Evolutionary conservation across 2,329 filamentous ascomycete genomes (phyloP).

Genomic region (Hymenoscyphus fraxineus): DNA sequence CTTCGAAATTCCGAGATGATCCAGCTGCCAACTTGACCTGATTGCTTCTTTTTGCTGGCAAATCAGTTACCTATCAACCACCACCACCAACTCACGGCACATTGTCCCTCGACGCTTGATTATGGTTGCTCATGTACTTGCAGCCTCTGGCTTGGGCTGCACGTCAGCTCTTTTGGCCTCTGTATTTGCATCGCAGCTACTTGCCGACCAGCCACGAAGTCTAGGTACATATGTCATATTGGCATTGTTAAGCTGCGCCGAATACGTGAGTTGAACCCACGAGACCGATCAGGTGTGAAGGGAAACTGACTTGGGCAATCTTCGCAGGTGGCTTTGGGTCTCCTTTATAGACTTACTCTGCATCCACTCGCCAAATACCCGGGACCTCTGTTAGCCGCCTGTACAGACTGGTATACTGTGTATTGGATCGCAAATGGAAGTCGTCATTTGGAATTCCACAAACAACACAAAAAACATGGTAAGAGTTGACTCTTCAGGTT

Average conservation of each 20-base stretch:
- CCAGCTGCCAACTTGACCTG: neutral
- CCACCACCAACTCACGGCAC: neutral
- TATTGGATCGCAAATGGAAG: slow-evolving; percentile 5
- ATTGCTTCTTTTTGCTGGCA: too few relatives aligned
- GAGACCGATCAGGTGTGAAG: neutral
- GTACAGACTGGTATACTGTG: slow-evolving; percentile 6
- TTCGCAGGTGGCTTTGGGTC: slow-evolving; percentile 3
- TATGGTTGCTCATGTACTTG: slow-evolving; percentile 1
- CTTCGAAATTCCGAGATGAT: neutral
- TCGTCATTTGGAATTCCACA: slow-evolving; percentile 3
- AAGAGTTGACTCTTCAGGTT: neutral
- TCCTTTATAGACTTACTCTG: neutral
- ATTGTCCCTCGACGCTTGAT: neutral
- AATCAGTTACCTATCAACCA: too few relatives aligned
- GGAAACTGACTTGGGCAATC: neutral
- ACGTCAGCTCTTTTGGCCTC: neutral
- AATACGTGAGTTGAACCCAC: slow-evolving; percentile 4
- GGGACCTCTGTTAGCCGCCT: slow-evolving; percentile 4
- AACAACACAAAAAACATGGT: slow-evolving; percentile 7
- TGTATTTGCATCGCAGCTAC: neutral
- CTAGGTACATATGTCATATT: neutral
- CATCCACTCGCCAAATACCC: slow-evolving; percentile 4
- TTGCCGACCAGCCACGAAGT: neutral
- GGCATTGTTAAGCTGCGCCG: neutral
- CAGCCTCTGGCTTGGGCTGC: neutral